Evolutionary conservation across 495 filamentous ascomycete species (phyloP), one percentile per base, ranked within the genome.

Genomic region (Staphylotrichum tortipilum): DNA sequence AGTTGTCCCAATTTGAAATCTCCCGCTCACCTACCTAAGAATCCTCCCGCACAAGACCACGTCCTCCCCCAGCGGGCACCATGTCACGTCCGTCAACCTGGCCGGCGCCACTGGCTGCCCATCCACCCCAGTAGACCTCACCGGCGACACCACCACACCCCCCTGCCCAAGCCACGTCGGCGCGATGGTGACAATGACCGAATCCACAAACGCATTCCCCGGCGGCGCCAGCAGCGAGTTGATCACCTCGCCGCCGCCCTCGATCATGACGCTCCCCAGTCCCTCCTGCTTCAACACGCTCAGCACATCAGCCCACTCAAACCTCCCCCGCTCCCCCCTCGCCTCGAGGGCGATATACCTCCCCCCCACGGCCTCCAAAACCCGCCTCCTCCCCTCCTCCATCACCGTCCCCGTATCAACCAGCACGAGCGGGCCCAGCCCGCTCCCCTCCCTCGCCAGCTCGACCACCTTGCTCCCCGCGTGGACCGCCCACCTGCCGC

Each of bases 181-280:
- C 3, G 89, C 88, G 54, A 95, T 77, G 0, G 89, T 94, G 49
- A 94, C 74, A 54, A 95, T 79, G 19, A 94, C 81, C 10, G 80
- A 80, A 55, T 81, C 74, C 40, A 95, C 75, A 19, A 89, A 70
- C 37, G 65, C 60, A n/a, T 76, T 67, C 51, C 85, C 80, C 44
- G 77, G 73, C 14, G 71, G 65, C 30, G 72, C 69, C 15, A 95
- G 68, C 12, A 95, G 70, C 44, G 83, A 78, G 57, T 86, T 86
- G 56, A 94, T 83, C 40, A 95, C 78, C 17, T 75, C 75, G 3
- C 79, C 88, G 14, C 89, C 89, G 0, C 89, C 89, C 65, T 95
- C 89, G 33, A 95, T 74, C 89, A 94, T 95, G 23, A 95, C 75
- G 56, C 86, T 91, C 21, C 75, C 70, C 48, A 94, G 68, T 0